Base-by-base conservation (phyloP, 2,329 filamentous ascomycete genomes). In the Ceratocystis alfenasii region DNA sequence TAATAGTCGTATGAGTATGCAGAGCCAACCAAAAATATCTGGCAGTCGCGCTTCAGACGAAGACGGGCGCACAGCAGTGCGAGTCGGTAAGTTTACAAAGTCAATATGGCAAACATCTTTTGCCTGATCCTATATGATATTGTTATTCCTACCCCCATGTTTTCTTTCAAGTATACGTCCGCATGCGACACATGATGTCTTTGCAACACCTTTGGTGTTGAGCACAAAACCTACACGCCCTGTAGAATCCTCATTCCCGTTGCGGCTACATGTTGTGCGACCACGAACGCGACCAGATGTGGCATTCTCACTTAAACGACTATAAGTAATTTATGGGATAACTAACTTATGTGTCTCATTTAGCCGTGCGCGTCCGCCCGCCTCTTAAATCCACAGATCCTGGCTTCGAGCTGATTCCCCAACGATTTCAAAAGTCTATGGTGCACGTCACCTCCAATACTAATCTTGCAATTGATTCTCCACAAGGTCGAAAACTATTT, bases 401-500 rank as follows among this genome's bases (percentile, higher is more conserved):
- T 5, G 93, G 92, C 69, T 99, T 83, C 78, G 94, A 99, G 69
- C 84, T 97, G 70, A 94, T 99, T 67, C 94, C 94, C 15, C 92
- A 96, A 75, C 86, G 94, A 72, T 99, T 99, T 73, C 93, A 96
- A 75, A 85, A 88, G 69, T 87, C 92, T 48, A 96, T 93, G 80
- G 91, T 95, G 69, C 91, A 96, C 70, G 89, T 93, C 68, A 91
- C 87, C 10, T 90, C 90, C 17, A 82, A 88, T 57, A 96, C 90
- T 5, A 95, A 84, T 73, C 79, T 99, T 62, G 82, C 89, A 28
- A 90, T 99, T 70, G 94, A 97, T 73, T 89, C 92, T 1, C 88
- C 91, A 0, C 91, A 96, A 73, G 94, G 93, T 62, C 88, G 88
- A 73, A 97, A 97, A 74, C 81, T 96, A 2, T 99, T 99, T 73